These are phyloP conservation scores for Phyllachora maydis DNA, from an alignment of 2,329 filamentous ascomycete species.

Conservation along the genomic window DNA sequence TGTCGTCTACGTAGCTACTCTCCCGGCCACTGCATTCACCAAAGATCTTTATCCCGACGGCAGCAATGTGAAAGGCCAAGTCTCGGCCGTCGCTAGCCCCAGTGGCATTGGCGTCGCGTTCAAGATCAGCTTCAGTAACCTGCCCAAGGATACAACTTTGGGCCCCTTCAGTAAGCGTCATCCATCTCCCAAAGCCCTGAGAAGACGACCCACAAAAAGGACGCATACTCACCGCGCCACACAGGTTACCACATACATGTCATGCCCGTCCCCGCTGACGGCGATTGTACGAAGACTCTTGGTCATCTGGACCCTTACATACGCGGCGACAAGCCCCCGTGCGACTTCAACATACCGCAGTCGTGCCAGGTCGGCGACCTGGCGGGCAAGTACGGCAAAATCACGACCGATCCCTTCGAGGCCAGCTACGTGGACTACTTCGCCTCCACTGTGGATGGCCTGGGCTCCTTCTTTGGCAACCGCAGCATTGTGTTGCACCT, in stretches of 20 bases:
- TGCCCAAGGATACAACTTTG: constrained; percentile 11
- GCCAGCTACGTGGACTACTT: constrained; percentile 33
- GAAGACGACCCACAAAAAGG: constrained; percentile 3
- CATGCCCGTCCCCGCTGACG: constrained; percentile 36
- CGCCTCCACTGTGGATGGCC: constrained; percentile 27
- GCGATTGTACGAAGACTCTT: constrained; percentile 50
- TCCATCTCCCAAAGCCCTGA: constrained; percentile 1
- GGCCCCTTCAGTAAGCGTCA: constrained; percentile 12
- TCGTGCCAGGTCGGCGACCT: constrained; percentile 63
- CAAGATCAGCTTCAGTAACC: constrained; percentile 10
- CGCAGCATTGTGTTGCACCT: constrained; percentile 44
- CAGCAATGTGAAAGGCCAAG: constrained; percentile 26
- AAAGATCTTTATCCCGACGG: constrained; percentile 18
- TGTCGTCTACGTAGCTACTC: constrained; percentile 29
- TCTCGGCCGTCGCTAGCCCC: constrained; percentile 9
- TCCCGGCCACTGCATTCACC: constrained; percentile 32
- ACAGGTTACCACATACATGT: constrained; percentile 59
- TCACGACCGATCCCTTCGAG: constrained; percentile 26
- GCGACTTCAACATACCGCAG: constrained; percentile 31
- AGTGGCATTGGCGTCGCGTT: constrained; percentile 12
- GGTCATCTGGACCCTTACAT: constrained; percentile 52
- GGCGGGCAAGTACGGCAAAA: constrained; percentile 50
- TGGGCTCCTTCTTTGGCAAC: constrained; percentile 41
- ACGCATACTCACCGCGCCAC: too few relatives aligned
- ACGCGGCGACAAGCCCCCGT: constrained; percentile 39